Evolutionary conservation across 2,329 filamentous ascomycete genomes (phyloP), one percentile per base, ranked within the genome.

Genomic region (Neonectria hederae): DNA sequence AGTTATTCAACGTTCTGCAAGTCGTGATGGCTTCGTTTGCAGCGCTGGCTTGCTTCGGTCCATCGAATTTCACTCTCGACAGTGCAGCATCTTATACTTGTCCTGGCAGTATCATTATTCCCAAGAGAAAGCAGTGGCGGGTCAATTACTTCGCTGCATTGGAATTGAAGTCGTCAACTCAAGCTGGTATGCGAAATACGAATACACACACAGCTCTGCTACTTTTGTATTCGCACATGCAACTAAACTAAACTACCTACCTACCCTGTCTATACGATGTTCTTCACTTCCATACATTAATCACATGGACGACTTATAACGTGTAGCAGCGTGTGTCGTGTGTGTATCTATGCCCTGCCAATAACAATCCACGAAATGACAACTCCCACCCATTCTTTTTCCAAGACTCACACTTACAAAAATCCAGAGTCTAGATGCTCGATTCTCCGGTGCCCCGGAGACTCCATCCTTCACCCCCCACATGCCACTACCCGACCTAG

Each of bases 41-140:
- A 4, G 9, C 24, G 22, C 24, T 48, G 55, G 49, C 21, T 67
- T 69, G 64, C 46, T 62, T 69, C 68, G 61, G 68, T 30, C 46
- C 54, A 61, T 30, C 28, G 26, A 32, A 52, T n/a, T 8, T 30
- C 32, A 46, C 9, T 40, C 19, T 48, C 49, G 8, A n/a, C 30
- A n/a, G 19, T 54, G 32, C 30, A 30, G 56, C 14, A 3, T 51
- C 26, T 45, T 28, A 26, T 28, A 30, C 32, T 21, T 38, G 10
- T 24, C 21, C 43, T 46, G 13, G 17, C 11, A 5, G 6, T 14
- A 38, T 38, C 13, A 11, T 14, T 10, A 7, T 17, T n/a, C 35
- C 11, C 10, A 10, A 30, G 10, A n/a, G 43, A 22, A 48, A 48
- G 43, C 22, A 28, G 17, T 26, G 45, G 45, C 22, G 22, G 17